These are phyloP conservation scores for Hanseniaspora nectarophila DNA, from an alignment of 805 yeast genomes.

Conservation along the genomic window DNA sequence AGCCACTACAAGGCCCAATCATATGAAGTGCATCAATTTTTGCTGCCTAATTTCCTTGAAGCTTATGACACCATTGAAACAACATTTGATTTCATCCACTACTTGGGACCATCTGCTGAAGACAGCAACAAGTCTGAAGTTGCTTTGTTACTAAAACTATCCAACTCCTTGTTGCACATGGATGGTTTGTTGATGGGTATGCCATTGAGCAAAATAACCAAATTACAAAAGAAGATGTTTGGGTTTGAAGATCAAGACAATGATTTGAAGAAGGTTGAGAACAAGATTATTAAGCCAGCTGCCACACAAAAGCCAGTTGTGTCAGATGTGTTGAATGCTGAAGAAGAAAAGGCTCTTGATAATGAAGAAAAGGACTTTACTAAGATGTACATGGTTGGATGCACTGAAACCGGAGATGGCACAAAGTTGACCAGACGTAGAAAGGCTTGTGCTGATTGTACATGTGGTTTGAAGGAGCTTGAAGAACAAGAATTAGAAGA, in stretches of 20 bases:
- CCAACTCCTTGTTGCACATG: conserved; percentile 2
- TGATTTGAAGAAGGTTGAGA: conserved; percentile 3
- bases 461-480: conserved; percentile 86
- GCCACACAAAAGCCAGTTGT: conserved; percentile 39
- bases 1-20: background rate
- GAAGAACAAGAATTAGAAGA: conserved; percentile 53
- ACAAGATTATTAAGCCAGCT: conserved; percentile 6
- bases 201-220: conserved; percentile 4
- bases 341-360: conserved; percentile 27
- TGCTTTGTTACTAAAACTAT: conserved; percentile 8
- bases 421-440: conserved; percentile 31
- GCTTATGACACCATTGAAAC: background rate
- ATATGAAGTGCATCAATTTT: conserved; percentile 10
- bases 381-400: conserved; percentile 11
- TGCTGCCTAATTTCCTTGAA: conserved; percentile 11
- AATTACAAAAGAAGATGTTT: conserved; percentile 13
- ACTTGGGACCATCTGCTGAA: conserved; percentile 10
- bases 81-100: conserved; percentile 3
- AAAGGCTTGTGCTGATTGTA: conserved; percentile 95
- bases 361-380: conserved; percentile 10
- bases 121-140: conserved; percentile 10
- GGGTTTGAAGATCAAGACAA: background rate
- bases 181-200: background rate
- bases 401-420: conserved; percentile 26
- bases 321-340: conserved; percentile 20